Evolutionary conservation across 2,329 filamentous ascomycete species (phyloP), one percentile per base, ranked within the genome.

Genomic region (Xenosphaeropsis pyriputrescens): DNA sequence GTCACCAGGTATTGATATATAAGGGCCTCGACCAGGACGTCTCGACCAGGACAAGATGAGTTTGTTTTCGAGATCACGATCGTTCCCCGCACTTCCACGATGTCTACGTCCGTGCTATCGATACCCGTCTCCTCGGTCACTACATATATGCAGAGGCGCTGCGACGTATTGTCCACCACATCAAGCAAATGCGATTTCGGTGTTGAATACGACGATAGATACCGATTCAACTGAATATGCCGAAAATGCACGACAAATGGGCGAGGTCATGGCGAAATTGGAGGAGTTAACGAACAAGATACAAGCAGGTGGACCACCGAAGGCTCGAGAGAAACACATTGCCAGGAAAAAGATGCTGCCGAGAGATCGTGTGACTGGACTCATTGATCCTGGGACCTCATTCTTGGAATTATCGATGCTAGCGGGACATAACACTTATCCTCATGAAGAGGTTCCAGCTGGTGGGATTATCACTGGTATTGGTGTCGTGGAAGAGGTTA

Each of bases 331-430:
- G 45, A 95, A 95, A 64, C 89, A 96, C 55, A 60, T 93, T 16
- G 74, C 79, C 26, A 70, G 88, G 49, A 84, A 85, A 45, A 96
- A 96, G 69, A 94, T 96, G 86, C 70, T 98, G 40, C 85, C 88
- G 2, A 68, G 91, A 46, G 89, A 96, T 58, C 78, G 89, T 26
- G 75, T 98, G 38, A 82, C 85, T 0, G 82, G 85, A 4, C 64
- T 98, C 45, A 72, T 95, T 44, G 89, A 98, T 54, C 81, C 85
- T 0, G 88, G 88, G 4, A 89, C 85, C 2, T 81, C 82, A 0
- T 96, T 98, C 54, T 61, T 98, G 43, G 89, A 98, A 61, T 68
- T 98, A n/a, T 93, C 85, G 14, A 75, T 86, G n/a, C 67, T 96
- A 50, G 89, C 89, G 0, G 89, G 84, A 13, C 72, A 94, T 54